Evolutionary conservation across 352 stramenopile species (phyloP), one percentile per base, ranked within the genome.

Genomic region (Phytophthora foliorum): DNA sequence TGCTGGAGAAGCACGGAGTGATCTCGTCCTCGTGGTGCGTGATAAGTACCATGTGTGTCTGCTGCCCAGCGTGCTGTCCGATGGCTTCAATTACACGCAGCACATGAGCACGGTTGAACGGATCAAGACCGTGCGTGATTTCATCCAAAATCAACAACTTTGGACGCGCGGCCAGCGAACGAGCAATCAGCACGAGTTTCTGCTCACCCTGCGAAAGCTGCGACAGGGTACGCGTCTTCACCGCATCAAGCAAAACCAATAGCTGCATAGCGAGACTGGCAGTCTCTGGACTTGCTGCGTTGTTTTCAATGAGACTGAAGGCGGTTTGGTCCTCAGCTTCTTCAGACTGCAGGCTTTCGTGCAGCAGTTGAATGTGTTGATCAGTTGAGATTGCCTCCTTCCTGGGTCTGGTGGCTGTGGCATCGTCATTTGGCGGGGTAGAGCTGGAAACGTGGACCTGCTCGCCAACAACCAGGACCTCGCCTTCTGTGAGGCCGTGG

Each of bases 11-110:
- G 52, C 85, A 93, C 5, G 80, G 73, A 17, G 89, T 81, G 54
- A 97, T 88, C 67, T 98, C 94, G 58, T 98, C 92, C 31, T 95
- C 80, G 67, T 98, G 91, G 74, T 98, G 94, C 42, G 93, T 98
- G 46, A 98, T 97, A 36, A 98, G 86, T 29, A 98, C 81, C 64
- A 98, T 63, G 44, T 90, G 82, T 5, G 83, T 85, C 24, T 63
- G 60, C 3, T 51, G 45, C 7, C 72, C 60, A 2, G 78, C 70
- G 31, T 84, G 57, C 39, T 82, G 87, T 24, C 86, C 83, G 24
- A 98, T 85, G 32, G 80, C 63, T 61, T 97, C 78, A 1, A 98
- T 67, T 2, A 97, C 72, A 17, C 64, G 77, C 17, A 98, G 67
- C 6, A 98, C 80, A 22, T 85, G 80, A 38, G 79, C 71, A 10